These are phyloP conservation scores for Rasamsonia emersonii DNA, from an alignment of 2,329 filamentous ascomycete genomes.

Conservation along the genomic window DNA sequence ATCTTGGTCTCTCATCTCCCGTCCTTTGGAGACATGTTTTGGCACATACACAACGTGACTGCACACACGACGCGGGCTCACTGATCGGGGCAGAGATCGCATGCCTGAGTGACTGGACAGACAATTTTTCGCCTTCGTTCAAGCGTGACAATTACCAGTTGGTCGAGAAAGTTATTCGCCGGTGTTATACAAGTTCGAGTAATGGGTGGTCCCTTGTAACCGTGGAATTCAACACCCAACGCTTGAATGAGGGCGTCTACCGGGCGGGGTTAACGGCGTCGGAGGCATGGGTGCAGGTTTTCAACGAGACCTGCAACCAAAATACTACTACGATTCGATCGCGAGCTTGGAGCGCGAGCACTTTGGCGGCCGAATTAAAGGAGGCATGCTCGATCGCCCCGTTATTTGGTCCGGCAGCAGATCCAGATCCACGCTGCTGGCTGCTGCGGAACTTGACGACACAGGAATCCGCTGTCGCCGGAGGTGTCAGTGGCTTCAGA, in stretches of 20 bases:
- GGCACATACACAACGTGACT: not conserved
- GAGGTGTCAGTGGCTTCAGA: no score
- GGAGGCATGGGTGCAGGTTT: not conserved
- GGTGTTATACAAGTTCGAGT: not conserved
- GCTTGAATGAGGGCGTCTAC: not conserved
- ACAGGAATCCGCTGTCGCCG: slow-evolving; percentile 1
- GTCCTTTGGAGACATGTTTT: not conserved
- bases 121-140: slow-evolving; percentile 1
- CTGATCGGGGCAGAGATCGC: slow-evolving; percentile 1
- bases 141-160: slow-evolving; percentile 1
- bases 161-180: slow-evolving; percentile 1
- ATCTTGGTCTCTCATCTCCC: slow-evolving; percentile 1
- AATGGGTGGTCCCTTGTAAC: not conserved
- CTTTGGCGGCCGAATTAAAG: not conserved
- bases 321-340: not conserved
- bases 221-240: not conserved
- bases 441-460: not conserved
- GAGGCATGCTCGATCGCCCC: not conserved
- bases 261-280: not conserved
- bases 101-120: not conserved
- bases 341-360: not conserved
- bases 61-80: not conserved
- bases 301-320: not conserved
- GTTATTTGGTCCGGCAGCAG: not conserved
- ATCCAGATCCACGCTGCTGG: not conserved